Percentiles rank a stretch among this genome's conserved stretches.
Evolutionary conservation across 306 rosid genomes (phyloP).

Genomic region (Arachis hypogaea): DNA sequence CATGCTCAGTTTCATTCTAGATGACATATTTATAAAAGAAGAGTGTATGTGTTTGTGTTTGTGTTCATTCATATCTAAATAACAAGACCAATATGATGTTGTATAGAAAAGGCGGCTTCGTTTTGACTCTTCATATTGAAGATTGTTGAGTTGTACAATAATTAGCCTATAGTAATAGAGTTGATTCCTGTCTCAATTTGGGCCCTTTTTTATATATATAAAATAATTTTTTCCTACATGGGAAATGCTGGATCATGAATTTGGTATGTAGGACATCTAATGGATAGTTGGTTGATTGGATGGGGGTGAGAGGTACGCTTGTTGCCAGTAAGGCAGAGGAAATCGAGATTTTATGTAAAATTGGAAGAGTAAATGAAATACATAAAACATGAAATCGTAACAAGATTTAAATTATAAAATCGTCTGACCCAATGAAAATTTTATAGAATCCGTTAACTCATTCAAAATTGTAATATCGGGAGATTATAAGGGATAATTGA

Average conservation of each 20-base stretch:
- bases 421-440: no score
- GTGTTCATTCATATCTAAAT: not conserved
- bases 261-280: not conserved
- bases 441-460: no score
- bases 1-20: not conserved
- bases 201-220: not conserved
- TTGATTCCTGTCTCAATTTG: not conserved
- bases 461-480: no score
- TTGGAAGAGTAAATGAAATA: no score
- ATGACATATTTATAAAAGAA: not conserved
- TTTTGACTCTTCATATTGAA: not conserved
- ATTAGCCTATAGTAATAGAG: not conserved
- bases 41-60: not conserved
- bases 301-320: not conserved
- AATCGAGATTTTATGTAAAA: no score
- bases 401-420: no score
- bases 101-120: not conserved
- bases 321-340: not conserved
- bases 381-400: no score
- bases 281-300: not conserved
- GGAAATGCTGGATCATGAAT: conserved; percentile 1
- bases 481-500: no score
- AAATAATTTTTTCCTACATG: not conserved
- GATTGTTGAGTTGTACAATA: not conserved
- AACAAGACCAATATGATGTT: not conserved